Evolutionary conservation across 768 basidiomycete species (phyloP).

Genomic region (Pseudohyphozyma bogoriensis): DNA sequence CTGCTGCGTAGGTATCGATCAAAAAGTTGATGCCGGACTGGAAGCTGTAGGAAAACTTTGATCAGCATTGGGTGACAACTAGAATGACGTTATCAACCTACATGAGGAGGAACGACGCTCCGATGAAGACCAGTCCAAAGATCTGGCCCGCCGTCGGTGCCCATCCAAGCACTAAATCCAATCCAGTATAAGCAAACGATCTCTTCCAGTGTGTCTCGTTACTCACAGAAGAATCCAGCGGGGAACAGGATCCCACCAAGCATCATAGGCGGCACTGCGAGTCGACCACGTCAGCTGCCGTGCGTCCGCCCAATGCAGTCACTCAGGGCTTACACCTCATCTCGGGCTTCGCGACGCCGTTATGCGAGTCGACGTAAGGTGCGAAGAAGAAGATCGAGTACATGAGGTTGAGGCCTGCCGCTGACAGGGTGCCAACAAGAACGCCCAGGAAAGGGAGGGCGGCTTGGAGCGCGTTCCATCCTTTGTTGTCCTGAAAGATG

Average conservation of each 20-base stretch:
- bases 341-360: conserved; percentile 35
- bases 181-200: conserved; percentile 11
- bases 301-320: no score
- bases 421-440: conserved; percentile 36
- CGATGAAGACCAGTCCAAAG: conserved; percentile 36
- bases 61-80: no score
- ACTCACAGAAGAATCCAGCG: conserved; percentile 23
- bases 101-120: conserved; percentile 38
- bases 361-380: conserved; percentile 15
- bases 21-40: conserved; percentile 27
- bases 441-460: conserved; percentile 37
- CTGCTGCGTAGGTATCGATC: no score
- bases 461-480: conserved; percentile 35
- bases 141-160: conserved; percentile 33
- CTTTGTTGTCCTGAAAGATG: conserved; percentile 32
- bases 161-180: conserved; percentile 34
- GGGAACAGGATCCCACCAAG: conserved; percentile 37
- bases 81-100: no score
- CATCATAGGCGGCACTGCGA: conserved; percentile 39
- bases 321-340: no score
- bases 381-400: conserved; percentile 3
- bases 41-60: no score
- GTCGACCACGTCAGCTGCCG: no score
- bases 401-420: conserved; percentile 34
- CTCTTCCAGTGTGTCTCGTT: neutral